Evolutionary conservation across 331 rosid genomes (phyloP), one percentile per base, ranked within the genome.

Genomic region (Malus hybrid): DNA sequence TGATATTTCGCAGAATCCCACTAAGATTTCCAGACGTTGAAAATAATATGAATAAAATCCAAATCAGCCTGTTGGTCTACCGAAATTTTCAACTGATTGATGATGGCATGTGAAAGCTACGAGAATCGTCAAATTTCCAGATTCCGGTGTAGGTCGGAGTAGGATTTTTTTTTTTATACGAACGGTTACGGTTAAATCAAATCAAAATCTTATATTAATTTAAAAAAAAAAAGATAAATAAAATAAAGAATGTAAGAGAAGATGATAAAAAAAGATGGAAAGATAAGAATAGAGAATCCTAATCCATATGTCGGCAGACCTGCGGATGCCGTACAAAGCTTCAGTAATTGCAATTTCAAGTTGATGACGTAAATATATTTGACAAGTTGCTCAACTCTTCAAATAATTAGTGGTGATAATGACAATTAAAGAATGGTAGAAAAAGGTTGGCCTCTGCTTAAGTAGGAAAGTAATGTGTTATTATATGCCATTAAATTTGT

Each of bases 151-250:
- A 1, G 3, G 42, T 36, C 9, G 61, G 31, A 33, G 36, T 33
- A 33, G 36, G 36, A 33, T 33, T 33, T 6, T 33, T 0, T 1
- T 5, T 33, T 5, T 32, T 32, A 33, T 33, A 33, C 0, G 8
- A 33, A 6, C 2, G 0, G 0, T 33, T 33, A 6, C 36, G 0
- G 0, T 33, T 33, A 33, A 33, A 0, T 6, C 2, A 33, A 0
- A 8, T 33, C 0, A 33, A 33, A 0, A 33, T 33, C 0, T 33
- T 33, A 0, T 6, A 6, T 34, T 34, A 6, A 6, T 33, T n/a
- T n/a, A 28, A 28, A 28, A 28, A 28, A 28, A 28, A 28, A 32
- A 0, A 33, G 2, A 33, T 0, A 1, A 0, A 34, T 2, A 34
- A 34, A 34, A 34, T 34, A 34, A 2, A 34, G 0, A 34, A 1